Percentiles rank a stretch among this genome's conserved stretches.
phyloP scores from a whole-genome alignment of 768 basidiomycete species.

The Panaeolus papilionaceus region DNA sequence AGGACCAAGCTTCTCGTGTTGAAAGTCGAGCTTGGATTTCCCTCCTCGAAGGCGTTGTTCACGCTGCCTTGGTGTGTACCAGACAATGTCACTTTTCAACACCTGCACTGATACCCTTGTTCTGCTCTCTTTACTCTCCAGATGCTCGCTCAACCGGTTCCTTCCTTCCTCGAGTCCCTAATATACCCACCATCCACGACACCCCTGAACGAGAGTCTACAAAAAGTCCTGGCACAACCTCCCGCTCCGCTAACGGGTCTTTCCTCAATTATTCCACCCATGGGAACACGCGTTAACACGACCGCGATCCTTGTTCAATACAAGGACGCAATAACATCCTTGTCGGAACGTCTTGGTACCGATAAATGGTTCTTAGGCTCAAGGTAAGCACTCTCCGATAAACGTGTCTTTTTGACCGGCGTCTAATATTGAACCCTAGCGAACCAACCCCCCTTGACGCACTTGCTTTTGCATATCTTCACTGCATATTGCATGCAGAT shows the following conservation, averaged over 20 bases:
- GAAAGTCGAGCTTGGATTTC: slow-evolving; percentile 87
- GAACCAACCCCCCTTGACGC: slow-evolving; percentile 83
- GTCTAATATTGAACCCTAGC: slow-evolving; percentile 40
- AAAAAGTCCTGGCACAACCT: slow-evolving; percentile 64
- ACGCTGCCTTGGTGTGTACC: slow-evolving; percentile 71
- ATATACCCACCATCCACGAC: slow-evolving; percentile 42
- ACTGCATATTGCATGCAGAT: slow-evolving; percentile 60
- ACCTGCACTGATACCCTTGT: slow-evolving; percentile 13
- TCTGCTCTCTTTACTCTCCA: slow-evolving; percentile 30
- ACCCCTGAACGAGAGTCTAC: slow-evolving; percentile 41
- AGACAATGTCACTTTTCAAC: slow-evolving; percentile 10
- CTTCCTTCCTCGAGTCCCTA: slow-evolving; percentile 49
- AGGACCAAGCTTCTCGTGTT: slow-evolving; percentile 59
- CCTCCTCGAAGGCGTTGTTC: slow-evolving; percentile 77
- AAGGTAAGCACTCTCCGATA: slow-evolving; percentile 44
- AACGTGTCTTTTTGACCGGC: slow-evolving; percentile 1
- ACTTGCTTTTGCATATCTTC: slow-evolving; percentile 81
- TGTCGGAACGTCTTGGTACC: slow-evolving; percentile 76
- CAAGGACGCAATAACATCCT: slow-evolving; percentile 71
- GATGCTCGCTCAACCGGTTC: slow-evolving; percentile 55
- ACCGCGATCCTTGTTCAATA: slow-evolving; percentile 62
- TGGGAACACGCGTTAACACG: slow-evolving; percentile 61
- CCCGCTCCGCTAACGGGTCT: slow-evolving; percentile 77
- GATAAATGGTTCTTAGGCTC: slow-evolving; percentile 87
- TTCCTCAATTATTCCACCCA: slow-evolving; percentile 63